phyloP scores from a whole-genome alignment of 495 filamentous ascomycete species.

The Neurospora hispaniola region DNA sequence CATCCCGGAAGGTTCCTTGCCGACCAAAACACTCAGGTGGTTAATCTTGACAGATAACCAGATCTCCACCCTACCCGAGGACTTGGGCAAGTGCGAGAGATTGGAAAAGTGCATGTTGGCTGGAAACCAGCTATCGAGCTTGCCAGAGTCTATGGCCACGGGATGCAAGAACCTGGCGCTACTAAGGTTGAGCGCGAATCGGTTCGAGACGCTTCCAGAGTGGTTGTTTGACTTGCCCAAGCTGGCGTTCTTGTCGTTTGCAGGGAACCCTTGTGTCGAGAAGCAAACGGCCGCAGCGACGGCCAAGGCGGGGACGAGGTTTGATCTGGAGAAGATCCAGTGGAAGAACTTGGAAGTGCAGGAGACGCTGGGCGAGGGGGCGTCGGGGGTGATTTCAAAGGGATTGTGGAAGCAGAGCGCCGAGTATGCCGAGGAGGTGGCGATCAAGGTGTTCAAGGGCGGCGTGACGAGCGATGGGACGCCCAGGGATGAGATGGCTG shows the following conservation, averaged over 20 bases:
- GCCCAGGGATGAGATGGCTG: slow-evolving; percentile 34
- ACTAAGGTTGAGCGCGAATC: slow-evolving; percentile 32
- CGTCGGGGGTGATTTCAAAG: slow-evolving; percentile 29
- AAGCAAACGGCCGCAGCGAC: slow-evolving; percentile 8
- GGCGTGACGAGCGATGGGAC: slow-evolving; percentile 29
- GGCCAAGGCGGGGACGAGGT: slow-evolving; percentile 4
- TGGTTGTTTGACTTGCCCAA: slow-evolving; percentile 33
- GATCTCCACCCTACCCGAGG: slow-evolving; percentile 24
- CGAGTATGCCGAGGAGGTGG: slow-evolving; percentile 26
- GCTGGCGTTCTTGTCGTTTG: slow-evolving; percentile 36
- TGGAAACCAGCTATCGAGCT: slow-evolving; percentile 24
- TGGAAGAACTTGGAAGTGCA: slow-evolving; percentile 29
- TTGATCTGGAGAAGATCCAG: slow-evolving; percentile 23
- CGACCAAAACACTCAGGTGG: slow-evolving; percentile 25
- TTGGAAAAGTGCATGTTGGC: slow-evolving; percentile 36
- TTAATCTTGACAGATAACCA: slow-evolving; percentile 36
- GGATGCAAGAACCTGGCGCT: slow-evolving; percentile 30
- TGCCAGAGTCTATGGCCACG: slow-evolving; percentile 29
- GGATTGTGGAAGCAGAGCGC: slow-evolving; percentile 22
- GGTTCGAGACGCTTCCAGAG: slow-evolving; percentile 21
- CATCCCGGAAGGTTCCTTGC: slow-evolving; percentile 31
- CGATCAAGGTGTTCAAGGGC: slow-evolving; percentile 37
- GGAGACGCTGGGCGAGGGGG: slow-evolving; percentile 23
- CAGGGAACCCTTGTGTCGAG: slow-evolving; percentile 31
- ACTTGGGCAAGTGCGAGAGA: slow-evolving; percentile 27